phyloP scores from a whole-genome alignment of 805 yeast species.

The Teunomyces lycoperdinae region DNA sequence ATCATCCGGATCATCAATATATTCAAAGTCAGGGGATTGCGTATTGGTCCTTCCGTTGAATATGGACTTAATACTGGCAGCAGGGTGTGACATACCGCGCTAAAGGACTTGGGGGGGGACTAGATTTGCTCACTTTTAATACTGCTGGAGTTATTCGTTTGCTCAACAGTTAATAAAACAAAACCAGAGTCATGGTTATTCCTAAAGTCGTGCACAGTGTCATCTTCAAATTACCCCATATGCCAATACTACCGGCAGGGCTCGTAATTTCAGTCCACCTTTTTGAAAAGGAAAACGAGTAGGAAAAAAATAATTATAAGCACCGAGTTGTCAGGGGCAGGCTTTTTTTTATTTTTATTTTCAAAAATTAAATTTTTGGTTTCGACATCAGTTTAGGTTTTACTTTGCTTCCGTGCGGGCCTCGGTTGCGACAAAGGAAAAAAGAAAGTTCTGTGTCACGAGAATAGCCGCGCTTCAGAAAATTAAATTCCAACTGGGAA shows the following conservation, averaged over 20 bases:
- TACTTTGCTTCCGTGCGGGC: no score
- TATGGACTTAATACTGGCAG: conserved; percentile 39
- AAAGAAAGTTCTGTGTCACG: no score
- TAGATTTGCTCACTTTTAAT: no score
- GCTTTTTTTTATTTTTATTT: not conserved
- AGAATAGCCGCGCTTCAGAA: no score
- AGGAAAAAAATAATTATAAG: not conserved
- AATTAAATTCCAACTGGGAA: not conserved
- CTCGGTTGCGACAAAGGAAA: no score
- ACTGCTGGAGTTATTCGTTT: no score
- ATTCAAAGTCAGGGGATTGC: conserved; percentile 18
- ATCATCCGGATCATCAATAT: conserved; percentile 11
- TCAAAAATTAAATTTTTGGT: not conserved
- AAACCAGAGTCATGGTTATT: not conserved
- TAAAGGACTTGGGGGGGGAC: no score
- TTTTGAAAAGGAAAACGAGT: not conserved
- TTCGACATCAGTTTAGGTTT: not conserved
- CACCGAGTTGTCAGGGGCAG: not conserved
- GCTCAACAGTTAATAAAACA: not conserved
- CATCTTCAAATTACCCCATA: not conserved
- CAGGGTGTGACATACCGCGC: conserved; percentile 38
- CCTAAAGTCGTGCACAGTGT: not conserved
- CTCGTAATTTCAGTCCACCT: not conserved
- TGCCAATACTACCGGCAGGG: not conserved
- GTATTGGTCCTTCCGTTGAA: conserved; percentile 33